Conservation (phyloP, 345 rosid genomes). For the Gossypium mustelinum region DNA sequence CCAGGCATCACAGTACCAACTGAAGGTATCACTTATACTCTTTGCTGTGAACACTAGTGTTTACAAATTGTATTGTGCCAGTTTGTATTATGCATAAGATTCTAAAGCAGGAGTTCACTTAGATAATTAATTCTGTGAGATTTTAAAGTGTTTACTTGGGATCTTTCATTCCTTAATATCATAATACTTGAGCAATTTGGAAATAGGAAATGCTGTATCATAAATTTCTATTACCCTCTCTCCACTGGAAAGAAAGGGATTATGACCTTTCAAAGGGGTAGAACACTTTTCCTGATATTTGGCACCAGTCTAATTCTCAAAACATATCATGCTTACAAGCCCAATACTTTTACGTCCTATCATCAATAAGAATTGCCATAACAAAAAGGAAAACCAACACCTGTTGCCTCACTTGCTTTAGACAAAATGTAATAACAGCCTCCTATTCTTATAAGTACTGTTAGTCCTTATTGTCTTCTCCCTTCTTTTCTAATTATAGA, state of each 20-base stretch:
- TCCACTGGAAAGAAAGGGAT: not conserved
- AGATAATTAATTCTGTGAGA: not conserved
- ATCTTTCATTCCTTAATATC: not conserved
- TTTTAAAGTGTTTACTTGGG: not conserved
- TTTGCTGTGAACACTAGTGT: not conserved
- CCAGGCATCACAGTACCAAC: constrained; percentile 77
- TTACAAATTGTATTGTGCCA: not conserved
- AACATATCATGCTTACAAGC: not conserved
- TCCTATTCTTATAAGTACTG: not conserved
- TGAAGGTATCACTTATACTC: constrained; percentile 53
- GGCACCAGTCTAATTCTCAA: not conserved
- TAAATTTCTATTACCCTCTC: not conserved
- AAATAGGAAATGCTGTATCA: not conserved
- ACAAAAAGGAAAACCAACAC: not conserved
- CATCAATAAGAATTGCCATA: not conserved
- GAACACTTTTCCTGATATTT: not conserved
- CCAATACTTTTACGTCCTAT: not conserved
- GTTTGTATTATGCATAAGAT: not conserved
- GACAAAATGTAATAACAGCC: not conserved
- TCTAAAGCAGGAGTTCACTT: not conserved
- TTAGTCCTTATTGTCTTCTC: not conserved
- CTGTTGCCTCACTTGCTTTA: not conserved
- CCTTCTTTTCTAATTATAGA: not conserved
- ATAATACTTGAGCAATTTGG: not conserved
- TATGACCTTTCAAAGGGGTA: not conserved